Base-by-base conservation (phyloP, 1,139 yeast species). In the Zygosaccharomyces pseudobailii region DNA sequence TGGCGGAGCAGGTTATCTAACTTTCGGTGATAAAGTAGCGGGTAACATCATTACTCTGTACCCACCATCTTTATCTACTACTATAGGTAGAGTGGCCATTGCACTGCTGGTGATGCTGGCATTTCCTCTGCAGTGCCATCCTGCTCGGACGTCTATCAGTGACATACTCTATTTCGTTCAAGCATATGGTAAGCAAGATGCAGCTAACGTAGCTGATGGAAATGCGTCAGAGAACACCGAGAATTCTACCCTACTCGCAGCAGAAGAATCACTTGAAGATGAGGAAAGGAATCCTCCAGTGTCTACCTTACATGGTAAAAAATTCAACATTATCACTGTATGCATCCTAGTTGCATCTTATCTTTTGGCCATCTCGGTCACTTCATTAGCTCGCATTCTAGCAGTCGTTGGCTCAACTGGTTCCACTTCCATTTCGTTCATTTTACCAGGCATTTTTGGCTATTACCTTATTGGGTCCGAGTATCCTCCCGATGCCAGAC, bases 401-500 rank as follows among this genome's bases (percentile, higher is more conserved):
- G 95, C 96, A 4, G 81, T 90, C 67, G 97, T 90, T 5, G 97
- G 97, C 2, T 84, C 96, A 3, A 90, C 97, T 0, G 97, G 97
- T 0, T 87, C 96, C 2, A 89, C 97, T 0, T 84, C 96, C 10
- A 90, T 90, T 49, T 87, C 96, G 13, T 90, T 90, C 65, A 89
- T 90, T 45, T 74, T 90, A 47, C 97, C 97, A 0, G 97, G 97
- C 0, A 71, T 89, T 32, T 90, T 90, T 67, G 96, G 95, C 9
- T 88, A 76, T 68, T 76, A 79, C 57, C 73, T 89, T 55, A 77
- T 84, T 28, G 76, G 76, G 2, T 67, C 75, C 3, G 73, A 82
- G 36, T 63, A 70, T 45, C 49, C 50, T 3, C 40, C 51, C 13
- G 61, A 65, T n/a, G 55, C 60, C 13, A 65, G 76, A 48, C 73